Percentiles rank a stretch among this genome's conserved stretches.
Evolutionary conservation across 2,329 filamentous ascomycete genomes (phyloP).

Genomic region (Karstenula rhodostoma): DNA sequence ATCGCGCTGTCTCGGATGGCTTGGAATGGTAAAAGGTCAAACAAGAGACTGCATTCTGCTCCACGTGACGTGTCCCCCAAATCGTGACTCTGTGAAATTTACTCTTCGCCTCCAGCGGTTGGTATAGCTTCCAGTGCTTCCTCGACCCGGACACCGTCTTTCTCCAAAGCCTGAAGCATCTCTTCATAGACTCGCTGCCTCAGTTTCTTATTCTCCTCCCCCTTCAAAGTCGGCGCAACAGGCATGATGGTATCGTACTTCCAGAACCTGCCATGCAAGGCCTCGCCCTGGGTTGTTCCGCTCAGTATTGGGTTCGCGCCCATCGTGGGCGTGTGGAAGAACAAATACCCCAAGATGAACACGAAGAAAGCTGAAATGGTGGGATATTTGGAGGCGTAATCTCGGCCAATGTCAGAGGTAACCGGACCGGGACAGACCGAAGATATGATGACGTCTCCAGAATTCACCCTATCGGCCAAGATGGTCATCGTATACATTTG

Average conservation of each 20-base stretch:
- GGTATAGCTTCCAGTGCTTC: constrained; percentile 18
- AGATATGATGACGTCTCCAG: constrained; percentile 44
- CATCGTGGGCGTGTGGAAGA: constrained; percentile 36
- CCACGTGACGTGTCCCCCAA: neutral
- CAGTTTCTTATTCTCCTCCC: constrained; percentile 42
- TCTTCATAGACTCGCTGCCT: constrained; percentile 43
- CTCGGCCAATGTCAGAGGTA: constrained; percentile 40
- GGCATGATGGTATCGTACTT: constrained; percentile 44
- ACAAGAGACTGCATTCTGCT: neutral
- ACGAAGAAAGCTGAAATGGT: constrained; percentile 22
- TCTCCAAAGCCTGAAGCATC: constrained; percentile 41
- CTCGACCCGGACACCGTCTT: constrained; percentile 34
- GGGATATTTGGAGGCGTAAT: constrained; percentile 33
- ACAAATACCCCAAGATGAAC: constrained; percentile 27
- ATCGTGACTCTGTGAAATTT: neutral
- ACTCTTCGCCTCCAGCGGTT: constrained; percentile 1
- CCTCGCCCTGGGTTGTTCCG: constrained; percentile 44
- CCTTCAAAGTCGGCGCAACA: constrained; percentile 37
- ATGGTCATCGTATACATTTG: constrained; percentile 44
- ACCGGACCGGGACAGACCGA: constrained; percentile 48
- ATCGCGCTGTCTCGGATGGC: too few species aligned
- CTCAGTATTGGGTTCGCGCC: constrained; percentile 45
- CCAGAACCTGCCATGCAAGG: constrained; percentile 47
- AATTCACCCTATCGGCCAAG: constrained; percentile 37
- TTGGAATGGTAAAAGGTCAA: too few species aligned